Conservation (phyloP, 2,329 filamentous ascomycete genomes). For the Leptodontidium sp. region DNA sequence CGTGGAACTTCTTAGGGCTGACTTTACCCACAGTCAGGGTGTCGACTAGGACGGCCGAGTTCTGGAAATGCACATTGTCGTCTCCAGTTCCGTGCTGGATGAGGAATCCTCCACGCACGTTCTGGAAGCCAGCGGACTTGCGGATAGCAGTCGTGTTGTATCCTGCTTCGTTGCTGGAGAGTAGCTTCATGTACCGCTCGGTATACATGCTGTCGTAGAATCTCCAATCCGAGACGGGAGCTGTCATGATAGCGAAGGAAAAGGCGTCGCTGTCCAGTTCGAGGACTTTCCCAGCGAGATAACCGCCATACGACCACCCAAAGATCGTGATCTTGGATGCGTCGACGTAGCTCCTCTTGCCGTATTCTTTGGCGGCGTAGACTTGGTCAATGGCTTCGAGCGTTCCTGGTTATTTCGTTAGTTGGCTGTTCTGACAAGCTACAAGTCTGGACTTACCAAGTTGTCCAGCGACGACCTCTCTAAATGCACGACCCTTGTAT, state of each 20-base stretch:
- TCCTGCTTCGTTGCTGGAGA: slow-evolving; percentile 61
- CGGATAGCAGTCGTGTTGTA: slow-evolving; percentile 69
- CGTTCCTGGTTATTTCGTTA: slow-evolving; percentile 35
- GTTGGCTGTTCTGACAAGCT: not conserved
- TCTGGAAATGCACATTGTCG: slow-evolving; percentile 77
- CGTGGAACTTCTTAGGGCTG: slow-evolving; percentile 66
- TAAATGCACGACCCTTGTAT: slow-evolving; percentile 69
- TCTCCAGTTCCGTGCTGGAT: slow-evolving; percentile 74
- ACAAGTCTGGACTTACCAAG: slow-evolving; percentile 55
- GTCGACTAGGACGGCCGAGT: slow-evolving; percentile 68
- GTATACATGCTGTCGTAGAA: slow-evolving; percentile 78
- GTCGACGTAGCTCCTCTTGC: slow-evolving; percentile 62
- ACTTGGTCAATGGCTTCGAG: slow-evolving; percentile 73
- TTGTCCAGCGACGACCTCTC: slow-evolving; percentile 62
- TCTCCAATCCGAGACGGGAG: slow-evolving; percentile 73
- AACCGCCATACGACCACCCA: slow-evolving; percentile 75
- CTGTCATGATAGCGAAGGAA: slow-evolving; percentile 68
- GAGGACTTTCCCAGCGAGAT: slow-evolving; percentile 70
- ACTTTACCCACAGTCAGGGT: slow-evolving; percentile 66
- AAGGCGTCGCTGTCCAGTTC: slow-evolving; percentile 69
- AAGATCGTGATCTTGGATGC: slow-evolving; percentile 68
- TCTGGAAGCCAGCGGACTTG: slow-evolving; percentile 66
- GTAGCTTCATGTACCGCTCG: slow-evolving; percentile 75
- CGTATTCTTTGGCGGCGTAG: slow-evolving; percentile 67
- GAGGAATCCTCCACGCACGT: slow-evolving; percentile 65